These are phyloP conservation scores for Umbelopsis sp. DNA, from an alignment of 192 early-diverging fungal species.

Conservation along the genomic window DNA sequence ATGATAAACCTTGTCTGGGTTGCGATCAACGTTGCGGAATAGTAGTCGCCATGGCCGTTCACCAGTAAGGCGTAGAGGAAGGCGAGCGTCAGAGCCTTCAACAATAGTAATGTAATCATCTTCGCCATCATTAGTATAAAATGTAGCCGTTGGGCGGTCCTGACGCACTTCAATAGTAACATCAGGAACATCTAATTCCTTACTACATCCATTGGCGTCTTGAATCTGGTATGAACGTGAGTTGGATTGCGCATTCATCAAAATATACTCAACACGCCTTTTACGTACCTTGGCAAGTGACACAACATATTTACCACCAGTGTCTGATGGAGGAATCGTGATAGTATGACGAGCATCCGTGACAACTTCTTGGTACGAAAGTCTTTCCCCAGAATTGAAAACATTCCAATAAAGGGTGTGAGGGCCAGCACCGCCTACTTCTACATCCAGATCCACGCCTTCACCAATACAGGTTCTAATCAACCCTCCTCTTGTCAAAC, in stretches of 20 bases:
- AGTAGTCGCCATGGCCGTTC: constrained; percentile 45
- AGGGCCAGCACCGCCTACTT: constrained; percentile 40
- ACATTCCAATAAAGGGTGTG: constrained; percentile 41
- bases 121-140: constrained; percentile 27
- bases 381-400: constrained; percentile 28
- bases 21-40: constrained; percentile 33
- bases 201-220: constrained; percentile 45
- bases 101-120: constrained; percentile 26
- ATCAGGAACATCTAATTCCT: constrained; percentile 39
- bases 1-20: constrained; percentile 4
- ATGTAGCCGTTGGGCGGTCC: constrained; percentile 47
- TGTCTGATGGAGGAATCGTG: constrained; percentile 39
- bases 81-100: constrained; percentile 32
- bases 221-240: constrained; percentile 24
- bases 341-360: constrained; percentile 33
- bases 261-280: background rate
- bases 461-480: constrained; percentile 45
- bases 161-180: constrained; percentile 45
- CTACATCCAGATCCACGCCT: constrained; percentile 35
- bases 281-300: constrained; percentile 38
- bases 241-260: background rate
- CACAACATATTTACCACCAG: constrained; percentile 41
- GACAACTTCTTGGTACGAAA: constrained; percentile 28
- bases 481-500: background rate
- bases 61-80: constrained; percentile 49